Evolutionary conservation across 169 alveolate genomes (phyloP).

Genomic region (Eimeria sp.): DNA sequence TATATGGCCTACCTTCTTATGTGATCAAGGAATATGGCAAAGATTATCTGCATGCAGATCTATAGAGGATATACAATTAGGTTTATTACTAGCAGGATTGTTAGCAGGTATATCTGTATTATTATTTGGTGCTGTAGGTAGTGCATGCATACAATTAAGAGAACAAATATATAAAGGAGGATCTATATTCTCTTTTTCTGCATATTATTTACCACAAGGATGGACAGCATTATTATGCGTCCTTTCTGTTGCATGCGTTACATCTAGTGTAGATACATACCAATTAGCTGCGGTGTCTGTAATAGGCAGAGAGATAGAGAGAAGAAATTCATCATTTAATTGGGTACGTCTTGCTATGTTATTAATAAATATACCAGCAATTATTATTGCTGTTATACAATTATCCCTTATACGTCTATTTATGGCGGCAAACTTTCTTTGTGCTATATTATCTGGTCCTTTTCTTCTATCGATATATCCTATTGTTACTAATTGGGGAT

Average conservation of each 20-base stretch:
- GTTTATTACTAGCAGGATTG: slow-evolving; percentile 25
- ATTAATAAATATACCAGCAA: slow-evolving; percentile 75
- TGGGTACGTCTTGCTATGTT: slow-evolving; percentile 80
- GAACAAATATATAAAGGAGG: background rate
- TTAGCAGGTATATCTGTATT: slow-evolving; percentile 50
- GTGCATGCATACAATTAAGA: slow-evolving; percentile 20
- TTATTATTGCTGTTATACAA: slow-evolving; percentile 36
- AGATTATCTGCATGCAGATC: slow-evolving; percentile 73
- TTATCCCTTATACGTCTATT: slow-evolving; percentile 44
- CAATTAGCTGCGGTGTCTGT: slow-evolving; percentile 79
- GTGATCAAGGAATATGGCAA: slow-evolving; percentile 84
- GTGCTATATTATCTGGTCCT: slow-evolving; percentile 75
- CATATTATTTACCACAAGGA: slow-evolving; percentile 16
- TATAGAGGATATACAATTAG: slow-evolving; percentile 36
- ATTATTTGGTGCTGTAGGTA: slow-evolving; percentile 71
- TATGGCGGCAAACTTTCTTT: slow-evolving; percentile 71
- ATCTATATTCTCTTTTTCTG: slow-evolving; percentile 41
- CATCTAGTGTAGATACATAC: slow-evolving; percentile 81
- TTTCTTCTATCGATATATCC: slow-evolving; percentile 44
- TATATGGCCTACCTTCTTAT: slow-evolving; percentile 65
- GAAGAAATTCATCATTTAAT: slow-evolving; percentile 12
- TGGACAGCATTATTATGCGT: slow-evolving; percentile 69
- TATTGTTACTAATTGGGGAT: background rate
- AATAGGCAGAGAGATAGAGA: slow-evolving; percentile 53
- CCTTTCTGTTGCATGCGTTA: slow-evolving; percentile 81